Evolutionary conservation across 768 basidiomycete genomes (phyloP), one percentile per base, ranked within the genome.

Genomic region (Boletales sp.): DNA sequence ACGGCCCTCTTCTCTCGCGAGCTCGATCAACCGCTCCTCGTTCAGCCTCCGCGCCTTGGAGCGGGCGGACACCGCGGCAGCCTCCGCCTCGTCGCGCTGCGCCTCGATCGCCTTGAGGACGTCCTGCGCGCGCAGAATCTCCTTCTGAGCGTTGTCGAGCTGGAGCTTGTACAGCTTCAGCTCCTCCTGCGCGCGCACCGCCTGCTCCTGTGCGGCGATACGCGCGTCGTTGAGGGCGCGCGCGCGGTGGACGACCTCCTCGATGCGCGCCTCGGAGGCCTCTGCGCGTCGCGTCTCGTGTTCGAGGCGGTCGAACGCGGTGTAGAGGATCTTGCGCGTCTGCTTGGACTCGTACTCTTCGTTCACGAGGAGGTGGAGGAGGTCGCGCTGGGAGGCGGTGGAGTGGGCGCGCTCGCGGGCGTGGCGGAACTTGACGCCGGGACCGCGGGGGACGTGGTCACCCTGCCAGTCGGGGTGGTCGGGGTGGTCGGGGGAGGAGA

Each of bases 61-160:
- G n/a, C 80, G 69, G 21, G 77, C 73, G 12, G 71, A 68, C 9
- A 67, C 64, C 0, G 77, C 76, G 34, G 74, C 70, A 6, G 72
- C 67, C 53, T 82, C 79, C 0, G 81, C 81, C 2, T 75, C 71
- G 12, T 71, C 67, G 2, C 79, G 72, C 38, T 80, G 74, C 0
- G 66, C 65, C 43, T 82, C 77, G 5, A 82, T 67, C 17, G 72
- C 66, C 31, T 73, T 68, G 11, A 83, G 72, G 5, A 79, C 70
- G 4, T 74, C 70, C 53, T 84, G 81, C 0, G 82, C 83, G 33
- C 74, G 72, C 19, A 67, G 60, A 36, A 84, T 81, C 57, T 84
- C 81, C 68, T 70, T 71, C 55, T 84, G 82, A 14, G 84, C 83
- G 32, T 74, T 68, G 15, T 80, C 77, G 25, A 83, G 65, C 69